Conservation (phyloP, 768 basidiomycete species). For the Rhizopogon vesiculosus region DNA sequence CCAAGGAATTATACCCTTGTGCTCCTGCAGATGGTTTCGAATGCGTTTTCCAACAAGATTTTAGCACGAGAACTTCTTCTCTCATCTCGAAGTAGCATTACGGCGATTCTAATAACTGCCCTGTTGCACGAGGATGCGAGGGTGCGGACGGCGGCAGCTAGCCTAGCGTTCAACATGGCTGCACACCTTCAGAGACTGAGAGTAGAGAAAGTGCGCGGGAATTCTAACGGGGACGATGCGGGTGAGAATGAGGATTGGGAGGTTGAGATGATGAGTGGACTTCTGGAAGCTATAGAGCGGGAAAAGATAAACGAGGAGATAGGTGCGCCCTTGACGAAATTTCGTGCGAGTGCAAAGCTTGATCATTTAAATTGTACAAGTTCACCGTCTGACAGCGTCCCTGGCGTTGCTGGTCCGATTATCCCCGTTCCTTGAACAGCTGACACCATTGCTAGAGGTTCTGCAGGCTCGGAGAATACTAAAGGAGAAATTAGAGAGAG, state of each 20-base stretch:
- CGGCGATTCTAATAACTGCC: constrained; percentile 56
- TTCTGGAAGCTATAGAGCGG: constrained; percentile 72
- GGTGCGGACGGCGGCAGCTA: constrained; percentile 78
- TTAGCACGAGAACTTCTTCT: constrained; percentile 38
- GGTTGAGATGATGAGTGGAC: constrained; percentile 74
- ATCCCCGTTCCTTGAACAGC: constrained; percentile 63
- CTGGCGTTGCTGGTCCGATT: constrained; percentile 72
- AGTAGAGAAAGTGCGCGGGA: constrained; percentile 36
- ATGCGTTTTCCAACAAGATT: constrained; percentile 48
- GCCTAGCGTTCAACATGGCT: constrained; percentile 73
- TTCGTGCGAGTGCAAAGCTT: not conserved
- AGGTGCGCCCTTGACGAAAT: constrained; percentile 43
- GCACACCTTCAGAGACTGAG: constrained; percentile 60
- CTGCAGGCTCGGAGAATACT: constrained; percentile 57
- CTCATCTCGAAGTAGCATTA: constrained; percentile 31
- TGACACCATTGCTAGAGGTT: constrained; percentile 62
- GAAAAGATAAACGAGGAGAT: constrained; percentile 78
- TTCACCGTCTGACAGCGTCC: constrained; percentile 79
- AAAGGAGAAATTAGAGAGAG: constrained; percentile 50
- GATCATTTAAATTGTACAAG: constrained; percentile 37
- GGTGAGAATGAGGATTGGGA: constrained; percentile 79
- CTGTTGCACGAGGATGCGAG: constrained; percentile 63
- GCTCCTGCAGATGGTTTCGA: constrained; percentile 62
- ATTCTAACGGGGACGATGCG: constrained; percentile 30
- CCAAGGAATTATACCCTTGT: constrained; percentile 61